phyloP scores from a whole-genome alignment of 106 monocot species.

The Acanthochlamys bracteata region DNA sequence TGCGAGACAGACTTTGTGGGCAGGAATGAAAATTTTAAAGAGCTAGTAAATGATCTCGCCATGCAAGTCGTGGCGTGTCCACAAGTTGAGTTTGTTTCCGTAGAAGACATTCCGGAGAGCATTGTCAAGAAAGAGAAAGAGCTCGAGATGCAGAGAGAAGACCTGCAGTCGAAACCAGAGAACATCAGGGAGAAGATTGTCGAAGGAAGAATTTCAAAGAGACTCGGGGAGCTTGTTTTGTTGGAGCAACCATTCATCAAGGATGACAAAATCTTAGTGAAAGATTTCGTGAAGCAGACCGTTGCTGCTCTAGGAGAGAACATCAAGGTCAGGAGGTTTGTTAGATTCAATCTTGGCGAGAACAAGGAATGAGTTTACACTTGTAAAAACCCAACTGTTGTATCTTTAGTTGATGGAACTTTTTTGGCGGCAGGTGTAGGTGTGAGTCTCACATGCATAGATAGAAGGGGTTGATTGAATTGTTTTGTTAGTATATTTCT shows the following conservation, averaged over 20 bases:
- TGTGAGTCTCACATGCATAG: no score
- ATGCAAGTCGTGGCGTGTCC: slow-evolving; percentile 83
- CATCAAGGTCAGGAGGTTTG: slow-evolving; percentile 70
- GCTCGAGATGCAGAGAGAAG: slow-evolving; percentile 86
- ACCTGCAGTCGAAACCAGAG: slow-evolving; percentile 78
- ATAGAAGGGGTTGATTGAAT: no score
- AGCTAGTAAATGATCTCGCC: slow-evolving; percentile 65
- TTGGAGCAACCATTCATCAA: slow-evolving; percentile 89
- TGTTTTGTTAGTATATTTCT: no score
- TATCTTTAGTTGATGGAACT: no score
- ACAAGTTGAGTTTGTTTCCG: slow-evolving; percentile 58
- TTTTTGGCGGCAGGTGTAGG: no score
- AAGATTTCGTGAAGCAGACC: slow-evolving; percentile 92
- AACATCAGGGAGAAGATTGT: slow-evolving; percentile 86
- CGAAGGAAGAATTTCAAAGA: slow-evolving; percentile 83
- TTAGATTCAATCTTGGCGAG: slow-evolving; percentile 77
- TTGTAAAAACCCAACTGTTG: no score
- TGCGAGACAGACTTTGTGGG: slow-evolving; percentile 85
- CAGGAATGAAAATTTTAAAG: slow-evolving; percentile 72
- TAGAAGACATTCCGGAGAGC: slow-evolving; percentile 60
- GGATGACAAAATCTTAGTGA: slow-evolving; percentile 67
- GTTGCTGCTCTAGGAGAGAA: slow-evolving; percentile 87
- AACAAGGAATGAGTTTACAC: no score
- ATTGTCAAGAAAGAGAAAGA: slow-evolving; percentile 63
- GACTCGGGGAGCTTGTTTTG: slow-evolving; percentile 68